Conservation (phyloP, 2,329 filamentous ascomycete genomes). For the Sporothrix schenckii region DNA sequence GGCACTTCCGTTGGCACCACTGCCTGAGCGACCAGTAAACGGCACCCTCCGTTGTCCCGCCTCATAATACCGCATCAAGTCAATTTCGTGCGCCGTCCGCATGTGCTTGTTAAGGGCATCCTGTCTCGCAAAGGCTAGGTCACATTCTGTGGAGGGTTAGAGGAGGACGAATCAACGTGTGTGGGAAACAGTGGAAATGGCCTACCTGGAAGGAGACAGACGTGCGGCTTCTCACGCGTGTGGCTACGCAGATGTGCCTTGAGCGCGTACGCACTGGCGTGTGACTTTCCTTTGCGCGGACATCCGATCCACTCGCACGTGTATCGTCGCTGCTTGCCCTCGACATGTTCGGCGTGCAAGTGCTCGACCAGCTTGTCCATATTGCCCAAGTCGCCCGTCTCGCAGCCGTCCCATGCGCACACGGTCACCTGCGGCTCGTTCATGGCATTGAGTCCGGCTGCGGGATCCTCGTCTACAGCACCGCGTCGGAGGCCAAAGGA, state of each 20-base stretch:
- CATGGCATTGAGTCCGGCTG: constrained; percentile 41
- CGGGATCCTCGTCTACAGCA: constrained; percentile 10
- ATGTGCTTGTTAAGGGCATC: constrained; percentile 97
- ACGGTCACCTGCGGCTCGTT: constrained; percentile 75
- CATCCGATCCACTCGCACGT: constrained; percentile 98
- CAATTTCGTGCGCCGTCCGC: constrained; percentile 97
- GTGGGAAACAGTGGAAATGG: not conserved
- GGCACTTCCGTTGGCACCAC: constrained; percentile 1
- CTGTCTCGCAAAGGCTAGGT: constrained; percentile 92
- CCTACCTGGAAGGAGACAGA: constrained; percentile 89
- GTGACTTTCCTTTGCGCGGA: constrained; percentile 80
- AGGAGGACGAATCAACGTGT: not conserved
- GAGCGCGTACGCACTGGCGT: constrained; percentile 92
- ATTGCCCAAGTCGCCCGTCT: constrained; percentile 69
- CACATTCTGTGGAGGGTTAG: constrained; percentile 71
- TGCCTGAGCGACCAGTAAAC: constrained; percentile 38
- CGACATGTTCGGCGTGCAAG: constrained; percentile 91
- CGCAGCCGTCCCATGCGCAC: constrained; percentile 78
- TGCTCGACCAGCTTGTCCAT: constrained; percentile 83
- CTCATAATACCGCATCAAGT: constrained; percentile 80
- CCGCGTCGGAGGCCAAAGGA: constrained; percentile 8
- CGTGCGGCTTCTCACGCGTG: constrained; percentile 97
- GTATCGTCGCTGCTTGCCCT: constrained; percentile 91
- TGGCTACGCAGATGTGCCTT: constrained; percentile 98
- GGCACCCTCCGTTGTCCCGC: constrained; percentile 72